phyloP scores from a whole-genome alignment of 805 yeast genomes.

The Ogataea trehalophila region DNA sequence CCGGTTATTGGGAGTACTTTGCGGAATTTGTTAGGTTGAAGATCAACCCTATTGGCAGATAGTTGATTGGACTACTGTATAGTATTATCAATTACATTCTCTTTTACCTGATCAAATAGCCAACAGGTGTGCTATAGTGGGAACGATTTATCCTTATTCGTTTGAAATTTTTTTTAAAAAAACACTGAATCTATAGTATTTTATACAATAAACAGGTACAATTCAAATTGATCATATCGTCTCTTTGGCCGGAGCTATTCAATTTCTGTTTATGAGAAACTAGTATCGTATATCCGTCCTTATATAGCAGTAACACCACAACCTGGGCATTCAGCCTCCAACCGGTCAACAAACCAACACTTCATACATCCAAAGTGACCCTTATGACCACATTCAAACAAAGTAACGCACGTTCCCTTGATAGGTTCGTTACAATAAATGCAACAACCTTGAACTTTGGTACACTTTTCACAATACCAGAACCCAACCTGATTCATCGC shows the following conservation, averaged over 20 bases:
- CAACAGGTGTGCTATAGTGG: too few species aligned
- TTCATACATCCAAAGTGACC: conserved; percentile 79
- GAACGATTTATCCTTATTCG: too few species aligned
- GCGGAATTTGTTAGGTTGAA: conserved; percentile 46
- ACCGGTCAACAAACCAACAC: conserved; percentile 67
- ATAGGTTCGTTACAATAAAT: conserved; percentile 73
- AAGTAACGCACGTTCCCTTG: conserved; percentile 59
- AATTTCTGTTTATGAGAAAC: too few species aligned
- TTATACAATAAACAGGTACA: too few species aligned
- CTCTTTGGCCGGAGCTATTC: too few species aligned
- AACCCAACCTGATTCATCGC: conserved; percentile 48
- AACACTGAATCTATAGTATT: too few species aligned
- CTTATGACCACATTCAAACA: conserved; percentile 76
- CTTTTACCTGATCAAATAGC: too few species aligned
- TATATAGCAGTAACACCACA: conserved; percentile 35
- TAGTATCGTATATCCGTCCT: background rate
- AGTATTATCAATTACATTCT: too few species aligned
- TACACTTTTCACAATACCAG: conserved; percentile 83
- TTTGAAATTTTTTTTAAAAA: too few species aligned
- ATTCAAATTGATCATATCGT: too few species aligned
- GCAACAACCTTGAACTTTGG: conserved; percentile 59
- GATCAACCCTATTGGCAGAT: conserved; percentile 34
- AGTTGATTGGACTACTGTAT: background rate
- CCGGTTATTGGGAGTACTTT: conserved; percentile 72
- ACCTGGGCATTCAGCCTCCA: conserved; percentile 76